Evolutionary conservation across 805 yeast species (phyloP).

Genomic region (Kodamaea hsintzibuensis): DNA sequence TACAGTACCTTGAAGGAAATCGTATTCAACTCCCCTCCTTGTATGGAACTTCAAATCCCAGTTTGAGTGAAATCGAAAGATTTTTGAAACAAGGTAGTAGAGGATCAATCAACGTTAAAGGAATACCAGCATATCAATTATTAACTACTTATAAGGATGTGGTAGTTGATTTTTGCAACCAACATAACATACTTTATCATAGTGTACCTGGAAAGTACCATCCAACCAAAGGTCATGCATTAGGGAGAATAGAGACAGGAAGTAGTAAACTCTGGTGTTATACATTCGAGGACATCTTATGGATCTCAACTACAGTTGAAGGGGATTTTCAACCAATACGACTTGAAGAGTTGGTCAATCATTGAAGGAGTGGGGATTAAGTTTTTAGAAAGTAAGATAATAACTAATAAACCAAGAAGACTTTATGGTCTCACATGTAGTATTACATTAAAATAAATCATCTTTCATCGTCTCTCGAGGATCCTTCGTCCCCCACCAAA

Average conservation of each 20-base stretch:
- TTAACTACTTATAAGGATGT: slow-evolving; percentile 62
- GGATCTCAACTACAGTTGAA: slow-evolving; percentile 35
- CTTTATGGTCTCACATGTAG: too few relatives aligned
- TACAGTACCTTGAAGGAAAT: slow-evolving; percentile 11
- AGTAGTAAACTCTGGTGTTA: slow-evolving; percentile 45
- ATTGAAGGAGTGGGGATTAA: not conserved
- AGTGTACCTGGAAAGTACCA: slow-evolving; percentile 27
- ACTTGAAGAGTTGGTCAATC: not conserved
- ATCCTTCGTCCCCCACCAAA: not conserved
- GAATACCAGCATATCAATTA: slow-evolving; percentile 46
- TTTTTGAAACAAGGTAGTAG: slow-evolving; percentile 1
- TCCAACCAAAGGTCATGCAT: slow-evolving; percentile 40
- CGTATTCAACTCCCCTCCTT: slow-evolving; percentile 14
- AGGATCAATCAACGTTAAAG: slow-evolving; percentile 21
- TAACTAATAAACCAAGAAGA: too few relatives aligned
- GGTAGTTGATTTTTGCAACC: slow-evolving; percentile 58
- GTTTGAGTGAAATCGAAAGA: not conserved
- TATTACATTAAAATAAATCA: too few relatives aligned
- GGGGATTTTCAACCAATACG: slow-evolving; percentile 20
- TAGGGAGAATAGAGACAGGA: slow-evolving; percentile 42
- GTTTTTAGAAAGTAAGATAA: too few relatives aligned
- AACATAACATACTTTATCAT: slow-evolving; percentile 47
- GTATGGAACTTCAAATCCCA: slow-evolving; percentile 9
- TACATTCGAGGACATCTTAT: slow-evolving; percentile 67
- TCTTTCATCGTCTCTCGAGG: too few relatives aligned